Evolutionary conservation across 192 early-diverging fungal genomes (phyloP).

Genomic region (Neocallimastix lanati): DNA sequence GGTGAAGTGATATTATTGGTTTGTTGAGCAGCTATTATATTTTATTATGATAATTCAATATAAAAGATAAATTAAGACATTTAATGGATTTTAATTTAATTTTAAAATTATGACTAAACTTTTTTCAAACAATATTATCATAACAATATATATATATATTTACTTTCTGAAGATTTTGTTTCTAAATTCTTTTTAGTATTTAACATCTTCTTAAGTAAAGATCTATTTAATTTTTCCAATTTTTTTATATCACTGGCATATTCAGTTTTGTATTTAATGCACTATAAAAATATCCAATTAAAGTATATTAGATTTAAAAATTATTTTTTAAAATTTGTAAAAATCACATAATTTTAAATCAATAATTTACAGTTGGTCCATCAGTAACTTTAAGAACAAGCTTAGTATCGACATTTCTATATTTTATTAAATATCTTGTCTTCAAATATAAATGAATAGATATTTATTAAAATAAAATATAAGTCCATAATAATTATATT

Average conservation of each 20-base stretch:
- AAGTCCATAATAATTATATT: too few species aligned
- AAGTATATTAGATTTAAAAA: too few species aligned
- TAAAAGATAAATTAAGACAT: background rate
- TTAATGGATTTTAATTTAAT: too few species aligned
- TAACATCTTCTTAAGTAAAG: conserved; percentile 53
- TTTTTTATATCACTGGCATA: conserved; percentile 35
- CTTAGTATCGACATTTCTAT: conserved; percentile 43
- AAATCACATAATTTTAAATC: background rate
- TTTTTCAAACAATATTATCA: too few species aligned
- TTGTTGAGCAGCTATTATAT: background rate
- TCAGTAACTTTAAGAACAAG: conserved; percentile 60
- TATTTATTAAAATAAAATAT: too few species aligned
- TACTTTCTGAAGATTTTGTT: background rate
- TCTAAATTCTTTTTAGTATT: conserved; percentile 8
- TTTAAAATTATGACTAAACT: too few species aligned
- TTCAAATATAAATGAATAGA: conserved; percentile 8
- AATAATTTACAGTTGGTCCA: conserved; percentile 33
- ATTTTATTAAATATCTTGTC: conserved; percentile 50
- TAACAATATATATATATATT: background rate
- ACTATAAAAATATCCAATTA: too few species aligned
- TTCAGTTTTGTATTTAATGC: background rate
- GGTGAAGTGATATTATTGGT: background rate
- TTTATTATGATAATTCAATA: too few species aligned
- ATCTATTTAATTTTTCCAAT: conserved; percentile 45
- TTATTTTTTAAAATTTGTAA: background rate